These are phyloP conservation scores for Vitis vinifera DNA, from an alignment of 164 flowering plant species.

Conservation along the genomic window ASM3070453v1 NC_081823.1:24960501-24961000, in stretches of 20 bases:
- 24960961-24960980: too few relatives aligned
- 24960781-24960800: slow-evolving; percentile 27
- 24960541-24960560: slow-evolving; percentile 28
- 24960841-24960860: too few relatives aligned
- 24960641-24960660: not conserved
- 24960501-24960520: not conserved
- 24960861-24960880: too few relatives aligned
- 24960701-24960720: slow-evolving; percentile 51
- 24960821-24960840: slow-evolving; percentile 19
- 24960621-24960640: not conserved
- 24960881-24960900: too few relatives aligned
- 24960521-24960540: slow-evolving; percentile 25
- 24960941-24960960: too few relatives aligned
- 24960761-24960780: slow-evolving; percentile 32
- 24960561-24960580: slow-evolving; percentile 23
- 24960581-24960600: slow-evolving; percentile 9
- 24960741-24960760: slow-evolving; percentile 46
- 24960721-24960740: slow-evolving; percentile 12
- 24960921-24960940: too few relatives aligned
- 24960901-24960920: too few relatives aligned
- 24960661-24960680: not conserved
- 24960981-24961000: too few relatives aligned
- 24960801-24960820: slow-evolving; percentile 35
- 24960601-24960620: slow-evolving; percentile 7
- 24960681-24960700: slow-evolving; percentile 22